Percentiles rank a stretch among this genome's conserved stretches.
phyloP scores from a whole-genome alignment of 163 green algal genomes.

The Chlamydomonas reinhardtii region DNA sequence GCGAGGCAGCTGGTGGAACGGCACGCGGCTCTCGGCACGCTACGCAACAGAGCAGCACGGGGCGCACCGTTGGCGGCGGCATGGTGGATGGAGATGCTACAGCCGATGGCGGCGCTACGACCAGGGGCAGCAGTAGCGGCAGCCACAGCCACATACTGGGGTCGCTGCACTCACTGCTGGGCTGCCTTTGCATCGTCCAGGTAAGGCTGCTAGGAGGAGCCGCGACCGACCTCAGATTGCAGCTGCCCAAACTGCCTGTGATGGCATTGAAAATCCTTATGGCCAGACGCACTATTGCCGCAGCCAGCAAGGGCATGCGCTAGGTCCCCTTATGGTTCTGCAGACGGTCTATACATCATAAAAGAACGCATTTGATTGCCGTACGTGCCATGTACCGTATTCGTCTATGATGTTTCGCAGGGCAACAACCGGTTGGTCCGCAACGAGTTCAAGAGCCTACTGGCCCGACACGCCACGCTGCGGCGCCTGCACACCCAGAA shows the following conservation, averaged over 20 bases:
- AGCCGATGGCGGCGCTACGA: not conserved
- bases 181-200: not conserved
- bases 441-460: conserved; percentile 10
- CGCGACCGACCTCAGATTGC: too few relatives aligned
- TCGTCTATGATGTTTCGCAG: not conserved
- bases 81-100: not conserved
- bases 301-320: too few relatives aligned
- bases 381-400: too few relatives aligned
- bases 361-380: too few relatives aligned
- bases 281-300: too few relatives aligned
- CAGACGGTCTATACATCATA: too few relatives aligned
- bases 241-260: too few relatives aligned
- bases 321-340: too few relatives aligned
- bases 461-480: not conserved
- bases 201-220: not conserved
- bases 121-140: too few relatives aligned
- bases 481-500: conserved; percentile 39
- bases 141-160: conserved; percentile 32
- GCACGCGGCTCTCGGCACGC: not conserved
- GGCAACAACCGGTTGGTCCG: conserved; percentile 13
- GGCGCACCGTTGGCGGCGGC: not conserved
- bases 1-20: not conserved
- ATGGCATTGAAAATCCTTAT: too few relatives aligned
- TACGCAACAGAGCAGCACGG: not conserved
- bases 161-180: conserved; percentile 20